A percentile compares a stretch with the other conserved stretches of the same genome.
Evolutionary conservation across 1,284 basidiomycete genomes (phyloP).

Genomic region (Amylostereum chailletii): DNA sequence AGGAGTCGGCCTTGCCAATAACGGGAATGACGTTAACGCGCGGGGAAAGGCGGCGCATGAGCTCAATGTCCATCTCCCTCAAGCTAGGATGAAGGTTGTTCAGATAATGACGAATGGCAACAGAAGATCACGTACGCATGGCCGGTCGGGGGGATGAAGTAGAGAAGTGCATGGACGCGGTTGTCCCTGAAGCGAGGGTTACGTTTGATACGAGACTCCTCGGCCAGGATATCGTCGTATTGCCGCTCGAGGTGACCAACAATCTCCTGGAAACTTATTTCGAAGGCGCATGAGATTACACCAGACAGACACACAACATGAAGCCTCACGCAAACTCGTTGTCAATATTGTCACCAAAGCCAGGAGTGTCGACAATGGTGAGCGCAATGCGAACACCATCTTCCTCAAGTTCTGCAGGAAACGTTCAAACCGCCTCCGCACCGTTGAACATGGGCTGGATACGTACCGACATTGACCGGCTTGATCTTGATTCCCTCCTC

Average conservation of each 20-base stretch:
- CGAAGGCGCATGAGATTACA: not conserved
- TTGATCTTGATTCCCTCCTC: conserved; percentile 96
- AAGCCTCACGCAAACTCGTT: conserved; percentile 92
- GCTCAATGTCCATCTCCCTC: conserved; percentile 98
- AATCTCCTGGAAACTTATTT: conserved; percentile 85
- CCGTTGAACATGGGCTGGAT: not conserved
- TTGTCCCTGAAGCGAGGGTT: conserved; percentile 99
- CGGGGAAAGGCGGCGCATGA: conserved; percentile 94
- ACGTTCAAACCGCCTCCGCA: not conserved
- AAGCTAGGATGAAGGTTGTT: conserved; percentile 40
- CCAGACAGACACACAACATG: not conserved
- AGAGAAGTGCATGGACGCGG: conserved; percentile 90
- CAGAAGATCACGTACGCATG: conserved; percentile 44
- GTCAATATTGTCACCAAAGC: conserved; percentile 98
- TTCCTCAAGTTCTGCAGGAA: conserved; percentile 82
- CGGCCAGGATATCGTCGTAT: conserved; percentile 98
- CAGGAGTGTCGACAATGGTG: conserved; percentile 98
- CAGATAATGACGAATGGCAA: not conserved
- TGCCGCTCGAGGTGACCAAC: conserved; percentile 96
- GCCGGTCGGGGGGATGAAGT: conserved; percentile 95
- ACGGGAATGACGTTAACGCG: conserved; percentile 99
- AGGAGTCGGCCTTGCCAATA: conserved; percentile 93
- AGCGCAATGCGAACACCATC: conserved; percentile 97
- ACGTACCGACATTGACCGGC: conserved; percentile 87
- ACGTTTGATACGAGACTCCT: conserved; percentile 99